Evolutionary conservation across 2,329 filamentous ascomycete genomes (phyloP).

Genomic region (Didymosphaeria variabile): DNA sequence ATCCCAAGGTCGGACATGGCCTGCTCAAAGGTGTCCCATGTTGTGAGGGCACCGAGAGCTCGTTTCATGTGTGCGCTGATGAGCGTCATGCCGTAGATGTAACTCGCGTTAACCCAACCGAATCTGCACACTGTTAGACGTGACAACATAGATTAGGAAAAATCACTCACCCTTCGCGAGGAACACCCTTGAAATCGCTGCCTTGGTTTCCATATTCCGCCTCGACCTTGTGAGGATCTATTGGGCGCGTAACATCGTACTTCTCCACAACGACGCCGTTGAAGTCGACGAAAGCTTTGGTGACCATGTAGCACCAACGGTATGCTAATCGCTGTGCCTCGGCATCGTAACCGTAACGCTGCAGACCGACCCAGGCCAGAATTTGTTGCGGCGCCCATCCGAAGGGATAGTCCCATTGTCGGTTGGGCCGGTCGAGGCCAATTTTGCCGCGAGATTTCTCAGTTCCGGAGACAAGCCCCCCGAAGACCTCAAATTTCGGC

Average conservation of each 20-base stretch:
- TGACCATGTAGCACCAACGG: constrained; percentile 98
- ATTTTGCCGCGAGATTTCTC: constrained; percentile 85
- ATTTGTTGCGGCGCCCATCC: constrained; percentile 99
- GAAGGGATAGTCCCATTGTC: constrained; percentile 98
- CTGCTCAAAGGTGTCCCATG: constrained; percentile 82
- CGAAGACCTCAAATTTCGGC: constrained; percentile 86
- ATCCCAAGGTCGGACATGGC: constrained; percentile 60
- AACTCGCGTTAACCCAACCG: constrained; percentile 98
- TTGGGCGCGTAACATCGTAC: constrained; percentile 91
- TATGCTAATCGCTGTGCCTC: constrained; percentile 91
- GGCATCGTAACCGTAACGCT: constrained; percentile 89
- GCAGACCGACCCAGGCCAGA: constrained; percentile 91
- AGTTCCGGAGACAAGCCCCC: constrained; percentile 88
- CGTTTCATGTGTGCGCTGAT: constrained; percentile 89
- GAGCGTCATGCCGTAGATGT: constrained; percentile 90
- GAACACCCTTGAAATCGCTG: constrained; percentile 91
- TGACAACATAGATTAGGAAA: too few species aligned
- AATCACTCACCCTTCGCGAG: constrained; percentile 85
- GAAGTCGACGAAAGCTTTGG: constrained; percentile 97
- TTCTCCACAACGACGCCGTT: constrained; percentile 99
- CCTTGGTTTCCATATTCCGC: constrained; percentile 99
- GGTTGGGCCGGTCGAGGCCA: constrained; percentile 84
- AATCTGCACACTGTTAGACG: constrained; percentile 68
- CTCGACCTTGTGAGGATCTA: constrained; percentile 92
- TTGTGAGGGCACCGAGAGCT: constrained; percentile 85